These are phyloP conservation scores for Fusarium dlaminii DNA, from an alignment of 2,329 filamentous ascomycete species.

Conservation along the genomic window DNA sequence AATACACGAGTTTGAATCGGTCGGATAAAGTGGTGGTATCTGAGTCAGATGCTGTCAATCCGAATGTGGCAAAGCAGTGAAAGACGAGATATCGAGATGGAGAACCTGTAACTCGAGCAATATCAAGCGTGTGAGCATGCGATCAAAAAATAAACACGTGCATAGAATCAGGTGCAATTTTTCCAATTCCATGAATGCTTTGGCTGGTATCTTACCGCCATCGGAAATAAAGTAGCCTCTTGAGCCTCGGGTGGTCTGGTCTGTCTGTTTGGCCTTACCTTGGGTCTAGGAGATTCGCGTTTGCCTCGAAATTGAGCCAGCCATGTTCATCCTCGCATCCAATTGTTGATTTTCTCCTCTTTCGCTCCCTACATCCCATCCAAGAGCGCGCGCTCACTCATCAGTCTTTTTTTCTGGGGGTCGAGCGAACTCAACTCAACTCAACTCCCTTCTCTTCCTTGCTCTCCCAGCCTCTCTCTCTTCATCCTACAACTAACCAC, in stretches of 20 bases:
- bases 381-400: not conserved
- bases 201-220: not conserved
- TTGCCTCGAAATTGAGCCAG: conserved; percentile 30
- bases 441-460: conserved; percentile 1
- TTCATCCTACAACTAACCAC: conserved; percentile 12
- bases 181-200: not conserved
- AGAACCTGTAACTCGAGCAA: conserved; percentile 22
- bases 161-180: not conserved
- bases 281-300: conserved; percentile 24
- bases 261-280: conserved; percentile 13
- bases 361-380: conserved; percentile 10
- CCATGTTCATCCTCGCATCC: conserved; percentile 26
- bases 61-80: conserved; percentile 29
- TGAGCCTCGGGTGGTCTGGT: conserved; percentile 20
- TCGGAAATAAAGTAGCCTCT: not conserved
- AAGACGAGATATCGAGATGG: conserved; percentile 4
- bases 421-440: conserved; percentile 15
- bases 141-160: not conserved
- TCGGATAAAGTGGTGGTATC: conserved; percentile 9
- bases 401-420: not conserved
- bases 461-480: not conserved
- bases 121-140: not conserved
- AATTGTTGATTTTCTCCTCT: conserved; percentile 21
- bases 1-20: not conserved
- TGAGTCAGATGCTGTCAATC: conserved; percentile 34